Evolutionary conservation across 352 stramenopile species (phyloP), one percentile per base, ranked within the genome.

Genomic region (Phytophthora boehmeriae): DNA sequence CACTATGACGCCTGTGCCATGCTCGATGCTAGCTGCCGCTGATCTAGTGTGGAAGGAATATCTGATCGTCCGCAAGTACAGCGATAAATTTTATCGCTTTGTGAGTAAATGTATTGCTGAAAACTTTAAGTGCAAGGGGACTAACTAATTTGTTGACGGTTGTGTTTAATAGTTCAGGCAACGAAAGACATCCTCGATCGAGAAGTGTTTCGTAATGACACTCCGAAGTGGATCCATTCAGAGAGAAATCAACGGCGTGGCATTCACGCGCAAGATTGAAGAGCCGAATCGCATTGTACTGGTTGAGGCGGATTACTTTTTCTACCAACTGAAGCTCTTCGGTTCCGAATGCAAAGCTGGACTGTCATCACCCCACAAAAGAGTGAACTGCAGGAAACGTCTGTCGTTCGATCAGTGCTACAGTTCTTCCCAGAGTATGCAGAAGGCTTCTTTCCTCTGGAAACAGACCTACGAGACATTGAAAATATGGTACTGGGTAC

Each of bases 181-280:
- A 17, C 50, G 55, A 8, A 46, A 62, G 27, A 39, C 47, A 5
- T 56, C 60, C 10, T 65, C 51, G 8, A 35, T 66, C 16, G 62
- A 75, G 34, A 75, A 65, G 52, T 65, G 52, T 44, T 71, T 75
- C 27, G 35, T 36, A 6, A 62, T 44, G 66, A 28, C 36, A 34
- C 32, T 75, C 10, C 46, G 27, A 11, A 63, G 32, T 51, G 30
- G 23, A 5, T 10, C 42, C 5, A 35, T 28, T 35, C 44, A 30
- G 14, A 44, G 11, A 17, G 34, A 52, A 17, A 34, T 71, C 46
- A 68, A 60, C 9, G 66, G 61, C 0, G 57, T 75, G 44, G 19
- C 50, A 1, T 75, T 71, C 23, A 45, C 61, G 39, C 60, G 66
- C 46, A 75, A 71, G 51, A 64, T 56, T 36, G 61, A 75, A n/a